Evolutionary conservation across 2,329 filamentous ascomycete species (phyloP), one percentile per base, ranked within the genome.

Genomic region (Trichophyton verrucosum): DNA sequence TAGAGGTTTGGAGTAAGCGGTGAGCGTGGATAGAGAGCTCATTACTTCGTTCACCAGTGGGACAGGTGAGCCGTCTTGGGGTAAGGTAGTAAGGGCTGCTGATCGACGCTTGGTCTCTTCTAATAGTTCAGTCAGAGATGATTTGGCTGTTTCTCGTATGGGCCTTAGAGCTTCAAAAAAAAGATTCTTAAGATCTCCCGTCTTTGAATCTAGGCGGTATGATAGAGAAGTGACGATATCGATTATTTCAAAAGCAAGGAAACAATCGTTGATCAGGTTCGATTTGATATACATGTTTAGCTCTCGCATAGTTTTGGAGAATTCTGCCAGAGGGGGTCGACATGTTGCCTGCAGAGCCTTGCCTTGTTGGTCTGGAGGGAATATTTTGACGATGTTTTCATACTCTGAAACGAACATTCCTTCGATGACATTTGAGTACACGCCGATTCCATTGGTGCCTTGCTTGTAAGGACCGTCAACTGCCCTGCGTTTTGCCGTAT

Each of bases 171-270:
- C 89, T 60, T 95, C 89, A 3, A 89, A 86, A 58, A 99, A 83
- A 4, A 89, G 82, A 33, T 83, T 79, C 71, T 96, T 96, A 61
- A 96, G 80, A 68, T 96, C 90, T 1, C 90, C 90, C 0, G 91
- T 95, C 63, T 87, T 85, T 3, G 83, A 82, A 64, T 96, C 92
- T 3, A 99, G 77, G 44, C 87, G 86, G 61, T 86, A 86, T 1
- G 90, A 91, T 56, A 96, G 80, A 11, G 82, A 82, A 0, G 89
- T 88, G 55, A 97, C 84, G 63, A 96, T 89, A 68, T 96, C 92
- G 36, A 95, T 89, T 36, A 97, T 89, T 71, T 99, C 94, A 72
- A 95, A 99, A 6, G 91, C 91, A 57, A 99, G 81, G 72, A 89
- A 97, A 74, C 92, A 97, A 72, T 99, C 94, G 0, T 90, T 96